Base-by-base conservation (phyloP, 345 rosid genomes). In the Citropsis articulata region DNA sequence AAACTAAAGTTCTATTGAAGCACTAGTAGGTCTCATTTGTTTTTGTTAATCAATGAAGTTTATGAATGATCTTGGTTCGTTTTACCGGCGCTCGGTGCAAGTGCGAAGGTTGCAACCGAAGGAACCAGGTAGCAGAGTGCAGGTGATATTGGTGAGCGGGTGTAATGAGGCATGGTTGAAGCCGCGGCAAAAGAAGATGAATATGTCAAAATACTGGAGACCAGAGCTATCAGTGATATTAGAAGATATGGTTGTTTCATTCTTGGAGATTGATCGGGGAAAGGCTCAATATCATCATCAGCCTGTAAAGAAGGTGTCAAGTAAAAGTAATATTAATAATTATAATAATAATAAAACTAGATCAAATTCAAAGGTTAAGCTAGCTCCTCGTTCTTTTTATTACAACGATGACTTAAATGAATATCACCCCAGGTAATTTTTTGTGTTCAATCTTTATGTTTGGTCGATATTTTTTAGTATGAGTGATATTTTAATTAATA, bases 141-240 rank as follows among this genome's bases (percentile, higher is more conserved):
- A 60, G 66, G 16, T 48, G 78, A 65, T 62, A 28, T 50, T 38
- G 22, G 72, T 27, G 71, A 55, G 27, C 1, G 56, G 27, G 5
- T 35, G 27, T 13, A 36, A 12, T 9, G 55, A 27, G 59, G 13
- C 61, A 1, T 63, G 27, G 24, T 31, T 62, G 22, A 66, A 22
- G 60, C 13, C 61, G 22, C 57, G 16, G 50, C 13, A 6, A 14
- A 79, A 30, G 18, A 74, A 42, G 62, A 45, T 5, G 45, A 55
- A 1, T 18, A 25, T 21, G 25, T 33, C 78, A 24, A 66, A 38
- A 14, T 36, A 22, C 38, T 83, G 87, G 87, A 78, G 72, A 27
- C 87, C 87, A 62, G 77, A 31, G 31, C 81, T 85, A 6, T 73
- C 81, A 27, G 78, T 6, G 21, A 85, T 82, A 61, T 66, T 75